Evolutionary conservation across 75 land plant genomes (phyloP), one percentile per base, ranked within the genome.

Genomic region (Isoetes taiwanensis): DNA sequence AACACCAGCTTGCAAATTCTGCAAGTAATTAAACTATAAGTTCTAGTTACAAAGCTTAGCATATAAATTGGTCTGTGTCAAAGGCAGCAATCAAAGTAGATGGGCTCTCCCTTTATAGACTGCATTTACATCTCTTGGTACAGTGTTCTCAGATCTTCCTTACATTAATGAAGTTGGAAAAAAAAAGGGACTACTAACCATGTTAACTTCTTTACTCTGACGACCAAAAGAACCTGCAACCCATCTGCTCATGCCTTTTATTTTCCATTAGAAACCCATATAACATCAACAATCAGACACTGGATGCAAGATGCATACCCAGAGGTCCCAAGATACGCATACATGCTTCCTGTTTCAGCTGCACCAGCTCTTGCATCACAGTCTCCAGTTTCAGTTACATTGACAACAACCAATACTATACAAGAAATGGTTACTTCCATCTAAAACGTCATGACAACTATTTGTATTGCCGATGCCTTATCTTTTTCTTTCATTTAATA

Each of bases 311-410:
- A 63, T 54, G 35, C 27, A 8, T 72, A 72, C 74, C 76, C 76
- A 28, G 76, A 69, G 43, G 76, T 73, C 52, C 76, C 76, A 17
- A 73, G 55, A 48, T 73, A 73, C 28, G 61, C 76, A 63, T 73
- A 73, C 43, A 68, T 30, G 21, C 46, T 41, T 30, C 76, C 76
- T 24, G 66, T 59, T 24, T 12, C 21, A 33, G 70, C 73, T 56
- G 76, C 76, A 34, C 76, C 76, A 55, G 76, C 76, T 46, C 74
- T 72, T 35, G 10, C 32, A 65, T 21, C 19, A n/a, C 4, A 57
- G 28, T 29, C 16, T 4, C 50, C 4, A 5, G n/a, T n/a, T 6
- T 46, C 19, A 46, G 5, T 46, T n/a, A n/a, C n/a, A n/a, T n/a
- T n/a, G n/a, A n/a, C n/a, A n/a, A n/a, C n/a, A n/a, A n/a, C n/a